Conservation (phyloP, 2,329 filamentous ascomycete genomes). For the Phoma sp. region DNA sequence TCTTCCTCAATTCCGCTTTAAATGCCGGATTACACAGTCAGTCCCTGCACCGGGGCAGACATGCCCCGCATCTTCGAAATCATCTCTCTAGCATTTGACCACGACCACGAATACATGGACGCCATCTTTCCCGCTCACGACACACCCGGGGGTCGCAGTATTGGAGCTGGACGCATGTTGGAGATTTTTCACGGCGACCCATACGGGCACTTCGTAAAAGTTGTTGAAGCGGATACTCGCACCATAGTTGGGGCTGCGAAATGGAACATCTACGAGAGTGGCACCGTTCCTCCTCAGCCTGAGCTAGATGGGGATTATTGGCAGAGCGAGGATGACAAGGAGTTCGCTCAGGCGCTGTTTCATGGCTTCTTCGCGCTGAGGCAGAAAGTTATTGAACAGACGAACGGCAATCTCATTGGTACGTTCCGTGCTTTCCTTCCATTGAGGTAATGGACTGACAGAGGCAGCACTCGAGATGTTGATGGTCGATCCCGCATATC, state of each 20-base stretch:
- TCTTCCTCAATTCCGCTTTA: too few species aligned
- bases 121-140: constrained; percentile 14
- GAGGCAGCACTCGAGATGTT: constrained; percentile 16
- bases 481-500: constrained; percentile 14
- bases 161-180: constrained; percentile 16
- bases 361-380: constrained; percentile 10
- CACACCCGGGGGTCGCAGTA: constrained; percentile 2
- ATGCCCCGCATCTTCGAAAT: constrained; percentile 20
- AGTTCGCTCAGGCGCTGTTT: constrained; percentile 17
- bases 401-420: constrained; percentile 8
- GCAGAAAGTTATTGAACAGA: constrained; percentile 14
- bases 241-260: constrained; percentile 15
- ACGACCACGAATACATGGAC: constrained; percentile 20
- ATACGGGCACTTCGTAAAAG: constrained; percentile 12
- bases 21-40: too few species aligned
- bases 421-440: too few species aligned
- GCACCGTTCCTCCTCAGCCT: constrained; percentile 8
- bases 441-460: too few species aligned
- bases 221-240: constrained; percentile 1
- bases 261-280: constrained; percentile 19
- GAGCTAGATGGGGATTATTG: constrained; percentile 14
- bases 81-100: constrained; percentile 18
- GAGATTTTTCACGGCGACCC: constrained; percentile 2
- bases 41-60: constrained; percentile 13
- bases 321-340: constrained; percentile 14